Evolutionary conservation across 768 basidiomycete species (phyloP), one percentile per base, ranked within the genome.

Genomic region (Termitomyces eurrhizus): DNA sequence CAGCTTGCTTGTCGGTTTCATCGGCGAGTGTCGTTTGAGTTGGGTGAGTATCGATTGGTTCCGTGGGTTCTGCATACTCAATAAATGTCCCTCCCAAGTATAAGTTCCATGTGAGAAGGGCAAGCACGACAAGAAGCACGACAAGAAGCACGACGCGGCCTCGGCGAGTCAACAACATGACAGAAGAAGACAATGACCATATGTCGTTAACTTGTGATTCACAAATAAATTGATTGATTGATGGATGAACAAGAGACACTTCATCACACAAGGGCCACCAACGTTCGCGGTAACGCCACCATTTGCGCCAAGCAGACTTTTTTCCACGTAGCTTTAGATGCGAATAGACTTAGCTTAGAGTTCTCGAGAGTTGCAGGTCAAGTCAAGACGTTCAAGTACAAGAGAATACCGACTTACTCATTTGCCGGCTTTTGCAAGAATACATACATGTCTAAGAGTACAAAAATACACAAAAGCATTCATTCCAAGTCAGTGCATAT

Each of bases 401-500:
- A 29, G 26, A 16, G 26, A 29, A 7, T 1, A 29, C 48, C 3
- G 35, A 26, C 36, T 52, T 14, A 26, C 26, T 39, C 29, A 39
- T 39, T 36, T 11, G 18, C 21, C 37, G 24, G 29, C 39, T 16
- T 16, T 13, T 14, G 37, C 37, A 37, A 37, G 16, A 16, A 44
- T 63, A 60, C 49, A 60, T 33, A 59, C 24, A 59, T 21, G 45
- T 50, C 16, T 14, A 9, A 36, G 32, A 21, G 13, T 35, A 24
- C 46, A 26, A 36, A 18, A 57, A 52, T 42, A 42, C 41, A 42
- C 18, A 42, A 42, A 16, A 41, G 16, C 39, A 9, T 42, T 13
- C 18, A 12, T 3, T 29, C 24, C 14, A 56, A 11, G 33, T 50
- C 26, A 57, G 39, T 37, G 44, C 75, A 77, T 77, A 18, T 67